phyloP scores from a whole-genome alignment of 352 stramenopile genomes.

The Pythium brassicae region DNA sequence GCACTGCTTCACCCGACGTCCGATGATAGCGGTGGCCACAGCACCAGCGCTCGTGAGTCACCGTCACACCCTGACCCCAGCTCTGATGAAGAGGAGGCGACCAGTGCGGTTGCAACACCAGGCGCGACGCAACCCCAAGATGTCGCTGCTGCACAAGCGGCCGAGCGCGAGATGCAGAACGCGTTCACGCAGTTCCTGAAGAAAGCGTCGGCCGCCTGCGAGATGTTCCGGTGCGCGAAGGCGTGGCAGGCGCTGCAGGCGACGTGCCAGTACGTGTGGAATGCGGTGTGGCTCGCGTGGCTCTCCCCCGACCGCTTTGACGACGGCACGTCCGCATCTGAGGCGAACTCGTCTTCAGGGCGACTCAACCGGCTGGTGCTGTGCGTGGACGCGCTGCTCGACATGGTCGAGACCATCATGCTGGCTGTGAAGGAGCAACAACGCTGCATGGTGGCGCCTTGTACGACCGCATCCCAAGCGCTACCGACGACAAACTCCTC shows the following conservation, averaged over 20 bases:
- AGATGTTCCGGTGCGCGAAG: constrained; percentile 34
- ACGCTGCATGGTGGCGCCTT: not conserved
- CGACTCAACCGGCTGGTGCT: constrained; percentile 18
- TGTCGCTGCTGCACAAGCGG: not conserved
- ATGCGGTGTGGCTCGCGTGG: constrained; percentile 51
- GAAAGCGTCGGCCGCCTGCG: constrained; percentile 37
- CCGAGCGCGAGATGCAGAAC: constrained; percentile 5
- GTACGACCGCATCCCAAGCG: not conserved
- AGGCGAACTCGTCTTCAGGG: constrained; percentile 3
- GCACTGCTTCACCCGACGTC: constrained; percentile 19
- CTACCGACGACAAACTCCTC: constrained; percentile 8
- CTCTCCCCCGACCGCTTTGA: constrained; percentile 32
- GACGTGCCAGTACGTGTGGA: constrained; percentile 47
- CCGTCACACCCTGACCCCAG: not conserved
- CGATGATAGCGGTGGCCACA: not conserved
- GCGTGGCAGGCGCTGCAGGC: constrained; percentile 61
- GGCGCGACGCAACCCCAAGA: not conserved
- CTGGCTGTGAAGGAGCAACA: constrained; percentile 17
- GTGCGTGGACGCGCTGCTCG: constrained; percentile 43
- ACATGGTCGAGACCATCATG: constrained; percentile 46
- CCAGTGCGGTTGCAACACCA: not conserved
- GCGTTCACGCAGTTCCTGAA: constrained; percentile 30
- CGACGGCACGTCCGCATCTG: not conserved
- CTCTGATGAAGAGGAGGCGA: not conserved
- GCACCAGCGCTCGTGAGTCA: not conserved